Evolutionary conservation across 257 asterid species (phyloP), one percentile per base, ranked within the genome.

Genomic region (Coffea canephora): DNA sequence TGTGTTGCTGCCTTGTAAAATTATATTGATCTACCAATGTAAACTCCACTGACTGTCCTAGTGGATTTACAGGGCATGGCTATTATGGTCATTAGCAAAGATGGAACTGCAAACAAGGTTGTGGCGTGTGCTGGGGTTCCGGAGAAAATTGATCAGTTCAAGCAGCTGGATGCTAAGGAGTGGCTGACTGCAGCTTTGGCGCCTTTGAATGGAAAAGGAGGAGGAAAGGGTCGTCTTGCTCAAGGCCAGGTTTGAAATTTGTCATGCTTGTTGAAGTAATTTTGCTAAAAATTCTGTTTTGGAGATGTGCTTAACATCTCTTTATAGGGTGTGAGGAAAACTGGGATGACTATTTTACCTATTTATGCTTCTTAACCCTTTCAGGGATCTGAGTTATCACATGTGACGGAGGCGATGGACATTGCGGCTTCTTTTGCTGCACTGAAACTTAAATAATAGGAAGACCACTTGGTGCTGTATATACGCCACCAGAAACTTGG

Each of bases 41-140:
- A 19, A 12, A 0, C 59, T 71, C 73, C 43, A 49, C 59, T 73
- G 73, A 72, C 72, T 69, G n/a, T 62, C 75, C 73, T 72, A 16
- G 43, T 80, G 72, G 82, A 46, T 25, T 75, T 79, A 78, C 87
- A 95, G 99, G 96, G 96, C 10, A 83, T 96, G 87, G 94, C 99
- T 6, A 74, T 89, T 54, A 92, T 96, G 97, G 93, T 96, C 66
- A 82, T 96, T 18, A 96, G 93, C 84, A 86, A 80, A 71, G 99
- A 96, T 80, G 97, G 89, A 78, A 76, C 87, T 34, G 83, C 84
- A 70, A 91, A 91, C 83, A 96, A 96, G 90, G 96, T 92, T 74
- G 87, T 96, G 52, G 97, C 92, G 18, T 96, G 98, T 81, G 99
- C 99, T 80, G 98, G 99, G 77, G 95, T 94, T n/a, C 99, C 99